Evolutionary conservation across 2,329 filamentous ascomycete genomes (phyloP), one percentile per base, ranked within the genome.

Genomic region (Penicillium digitatum): DNA sequence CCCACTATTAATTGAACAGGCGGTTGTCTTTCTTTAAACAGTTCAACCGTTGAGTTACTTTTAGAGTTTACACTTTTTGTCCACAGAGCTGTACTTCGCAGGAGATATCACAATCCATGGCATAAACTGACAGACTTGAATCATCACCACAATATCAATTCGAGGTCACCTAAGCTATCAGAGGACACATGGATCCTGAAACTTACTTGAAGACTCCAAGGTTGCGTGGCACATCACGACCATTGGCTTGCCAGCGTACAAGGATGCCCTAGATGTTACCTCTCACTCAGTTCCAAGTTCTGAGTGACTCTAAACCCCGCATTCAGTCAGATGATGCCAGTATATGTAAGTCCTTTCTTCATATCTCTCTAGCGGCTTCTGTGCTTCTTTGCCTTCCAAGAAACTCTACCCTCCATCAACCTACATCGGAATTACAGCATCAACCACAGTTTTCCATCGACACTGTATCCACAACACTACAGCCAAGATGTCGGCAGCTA

Each of bases 401-500:
- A 43, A 56, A 42, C 42, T 39, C 42, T 46, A 27, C 46, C 5
- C 24, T 47, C 29, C 27, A 56, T 42, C 53, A 35, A 56, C 32
- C n/a, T n/a, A 14, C 31, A 54, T 37, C 32, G 26, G 3, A 18
- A 16, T 50, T 44, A 11, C 20, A 46, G 22, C 14, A 24, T 20
- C 26, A 48, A 53, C 48, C 37, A 22, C 4, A 11, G n/a, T 3
- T 48, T 31, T 47, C 29, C 20, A 59, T 57, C 51, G 48, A 43
- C 20, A 18, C 5, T 8, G 38, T 26, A 54, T 26, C 42, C 14
- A 18, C 46, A 9, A 37, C 31, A 44, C 27, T 32, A 45, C 29
- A 40, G 29, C 12, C 48, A 64, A 27, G 18, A 65, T 65, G 63
- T 64, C 63, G n/a, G 63, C 63, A 40, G 53, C 60, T 5, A 59